Conservation (phyloP, 306 rosid genomes). For the Sicyos baderoa region DNA sequence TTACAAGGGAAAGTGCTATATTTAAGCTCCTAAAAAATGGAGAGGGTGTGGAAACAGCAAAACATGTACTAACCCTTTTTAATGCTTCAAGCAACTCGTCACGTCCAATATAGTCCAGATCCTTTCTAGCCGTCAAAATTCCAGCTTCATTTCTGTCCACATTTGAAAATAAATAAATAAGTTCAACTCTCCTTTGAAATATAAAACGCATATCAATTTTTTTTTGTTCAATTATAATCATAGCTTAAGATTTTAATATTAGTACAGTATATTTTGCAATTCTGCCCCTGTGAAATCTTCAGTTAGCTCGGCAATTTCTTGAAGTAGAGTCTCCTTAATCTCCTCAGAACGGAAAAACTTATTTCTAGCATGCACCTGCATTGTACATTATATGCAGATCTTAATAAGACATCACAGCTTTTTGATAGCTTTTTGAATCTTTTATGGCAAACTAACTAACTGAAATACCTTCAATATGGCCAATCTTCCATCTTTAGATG, state of each 20-base stretch:
- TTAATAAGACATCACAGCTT: slow-evolving; percentile 3
- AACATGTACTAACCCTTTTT: slow-evolving; percentile 67
- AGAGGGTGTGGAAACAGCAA: slow-evolving; percentile 9
- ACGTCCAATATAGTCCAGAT: slow-evolving; percentile 73
- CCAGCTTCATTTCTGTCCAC: slow-evolving; percentile 95
- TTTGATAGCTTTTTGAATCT: not conserved
- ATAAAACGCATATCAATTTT: slow-evolving; percentile 26
- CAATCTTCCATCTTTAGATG: slow-evolving; percentile 85
- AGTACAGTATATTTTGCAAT: slow-evolving; percentile 91
- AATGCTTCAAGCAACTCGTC: slow-evolving; percentile 94
- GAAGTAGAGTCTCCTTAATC: slow-evolving; percentile 61
- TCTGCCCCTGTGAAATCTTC: slow-evolving; percentile 99
- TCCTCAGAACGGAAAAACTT: slow-evolving; percentile 73
- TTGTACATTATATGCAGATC: slow-evolving; percentile 20
- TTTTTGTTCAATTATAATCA: slow-evolving; percentile 18
- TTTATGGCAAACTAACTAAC: not conserved
- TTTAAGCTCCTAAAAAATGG: slow-evolving; percentile 25
- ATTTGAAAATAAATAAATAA: not conserved
- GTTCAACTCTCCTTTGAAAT: not conserved
- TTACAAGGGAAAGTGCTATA: slow-evolving; percentile 14
- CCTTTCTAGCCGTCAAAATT: slow-evolving; percentile 96
- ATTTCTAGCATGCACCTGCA: slow-evolving; percentile 94
- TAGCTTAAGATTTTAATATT: slow-evolving; percentile 19
- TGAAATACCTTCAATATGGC: slow-evolving; percentile 78
- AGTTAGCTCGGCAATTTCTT: slow-evolving; percentile 74